These are phyloP conservation scores for Leishmania gerbilli DNA, from an alignment of 208 protist genomes.

Conservation along the genomic window DNA sequence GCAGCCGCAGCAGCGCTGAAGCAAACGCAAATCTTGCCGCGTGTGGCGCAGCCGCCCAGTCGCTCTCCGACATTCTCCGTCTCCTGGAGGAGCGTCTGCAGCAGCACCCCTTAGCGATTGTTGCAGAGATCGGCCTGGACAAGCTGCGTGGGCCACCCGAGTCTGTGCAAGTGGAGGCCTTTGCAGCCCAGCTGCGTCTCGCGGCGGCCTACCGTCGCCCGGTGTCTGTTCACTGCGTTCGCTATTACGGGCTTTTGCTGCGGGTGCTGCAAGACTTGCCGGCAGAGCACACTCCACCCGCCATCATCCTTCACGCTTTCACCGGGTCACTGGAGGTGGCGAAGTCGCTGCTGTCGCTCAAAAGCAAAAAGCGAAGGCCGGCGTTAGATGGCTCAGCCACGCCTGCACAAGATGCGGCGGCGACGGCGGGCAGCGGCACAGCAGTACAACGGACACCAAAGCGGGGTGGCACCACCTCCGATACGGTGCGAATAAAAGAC, in stretches of 20 bases:
- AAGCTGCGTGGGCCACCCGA: constrained; percentile 66
- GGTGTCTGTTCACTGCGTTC: constrained; percentile 86
- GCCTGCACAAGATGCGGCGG: background rate
- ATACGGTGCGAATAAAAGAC: constrained; percentile 36
- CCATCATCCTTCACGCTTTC: constrained; percentile 85
- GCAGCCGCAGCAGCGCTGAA: background rate
- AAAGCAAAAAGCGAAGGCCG: constrained; percentile 43
- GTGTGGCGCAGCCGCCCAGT: background rate
- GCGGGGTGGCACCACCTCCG: background rate
- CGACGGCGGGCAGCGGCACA: background rate
- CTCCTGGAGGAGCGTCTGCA: constrained; percentile 44
- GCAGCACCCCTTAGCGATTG: constrained; percentile 53
- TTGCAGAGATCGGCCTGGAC: constrained; percentile 87
- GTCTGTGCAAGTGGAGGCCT: constrained; percentile 42
- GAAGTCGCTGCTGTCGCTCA: constrained; percentile 61
- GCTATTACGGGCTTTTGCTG: constrained; percentile 67
- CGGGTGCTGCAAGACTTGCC: constrained; percentile 41
- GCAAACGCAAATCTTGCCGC: background rate
- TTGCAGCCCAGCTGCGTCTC: constrained; percentile 60
- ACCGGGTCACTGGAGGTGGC: constrained; percentile 72
- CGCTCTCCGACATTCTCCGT: constrained; percentile 33
- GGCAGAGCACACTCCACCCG: constrained; percentile 53
- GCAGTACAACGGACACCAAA: constrained; percentile 7
- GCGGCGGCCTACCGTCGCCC: constrained; percentile 59
- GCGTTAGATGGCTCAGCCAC: background rate